Evolutionary conservation across 2,329 filamentous ascomycete genomes (phyloP).

Genomic region (Botrytis aclada): DNA sequence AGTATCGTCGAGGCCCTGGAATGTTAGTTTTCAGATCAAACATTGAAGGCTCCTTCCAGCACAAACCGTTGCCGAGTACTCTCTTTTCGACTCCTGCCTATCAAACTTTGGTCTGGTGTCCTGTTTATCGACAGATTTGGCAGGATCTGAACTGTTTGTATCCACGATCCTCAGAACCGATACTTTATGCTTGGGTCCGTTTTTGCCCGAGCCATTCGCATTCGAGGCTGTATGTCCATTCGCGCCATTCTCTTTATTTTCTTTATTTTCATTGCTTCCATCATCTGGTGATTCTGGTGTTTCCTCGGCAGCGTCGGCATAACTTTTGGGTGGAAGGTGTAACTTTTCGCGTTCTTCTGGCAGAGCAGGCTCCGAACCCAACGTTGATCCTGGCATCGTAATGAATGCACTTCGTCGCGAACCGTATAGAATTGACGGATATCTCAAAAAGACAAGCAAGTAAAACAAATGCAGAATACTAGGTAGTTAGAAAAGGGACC

Average conservation of each 20-base stretch:
- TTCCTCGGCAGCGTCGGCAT: slow-evolving; percentile 39
- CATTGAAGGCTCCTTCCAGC: neutral
- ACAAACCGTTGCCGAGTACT: slow-evolving; percentile 34
- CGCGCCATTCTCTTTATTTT: slow-evolving; percentile 4
- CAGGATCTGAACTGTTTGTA: slow-evolving; percentile 22
- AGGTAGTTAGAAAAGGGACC: neutral
- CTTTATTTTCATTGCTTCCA: slow-evolving; percentile 15
- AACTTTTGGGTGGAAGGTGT: slow-evolving; percentile 41
- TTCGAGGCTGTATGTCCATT: slow-evolving; percentile 9
- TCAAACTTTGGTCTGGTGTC: slow-evolving; percentile 26
- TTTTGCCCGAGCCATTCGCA: slow-evolving; percentile 12
- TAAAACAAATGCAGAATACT: neutral
- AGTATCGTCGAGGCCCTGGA: slow-evolving; percentile 35
- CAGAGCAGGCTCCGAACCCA: slow-evolving; percentile 36
- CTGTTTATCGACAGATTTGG: slow-evolving; percentile 20
- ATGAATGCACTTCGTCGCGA: neutral
- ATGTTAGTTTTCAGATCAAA: slow-evolving; percentile 17
- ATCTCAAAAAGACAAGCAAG: neutral
- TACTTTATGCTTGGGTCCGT: slow-evolving; percentile 21
- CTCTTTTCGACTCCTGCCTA: slow-evolving; percentile 31
- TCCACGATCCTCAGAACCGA: slow-evolving; percentile 34
- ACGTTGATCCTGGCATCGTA: slow-evolving; percentile 12
- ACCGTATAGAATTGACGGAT: neutral
- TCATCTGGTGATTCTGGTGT: slow-evolving; percentile 19
- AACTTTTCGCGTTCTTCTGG: slow-evolving; percentile 37